These are phyloP conservation scores for Tolypocladium endophyticum DNA, from an alignment of 2,329 filamentous ascomycete genomes.

Conservation along the genomic window DNA sequence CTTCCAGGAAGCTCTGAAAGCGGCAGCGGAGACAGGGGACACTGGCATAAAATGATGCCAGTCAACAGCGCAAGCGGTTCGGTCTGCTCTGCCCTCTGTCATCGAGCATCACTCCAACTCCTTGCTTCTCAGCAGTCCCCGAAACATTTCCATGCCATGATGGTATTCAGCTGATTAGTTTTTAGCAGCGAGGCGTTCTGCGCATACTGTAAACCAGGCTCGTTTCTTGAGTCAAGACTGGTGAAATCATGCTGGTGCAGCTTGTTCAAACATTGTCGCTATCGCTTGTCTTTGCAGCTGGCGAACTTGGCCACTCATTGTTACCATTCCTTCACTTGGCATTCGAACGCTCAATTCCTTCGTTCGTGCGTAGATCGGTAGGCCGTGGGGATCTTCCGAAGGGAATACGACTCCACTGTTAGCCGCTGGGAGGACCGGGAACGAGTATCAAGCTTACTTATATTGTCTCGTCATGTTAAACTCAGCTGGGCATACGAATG, in stretches of 20 bases:
- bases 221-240: background rate
- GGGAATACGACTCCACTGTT: background rate
- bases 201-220: background rate
- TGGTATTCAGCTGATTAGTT: too few species aligned
- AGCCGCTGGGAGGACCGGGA: background rate
- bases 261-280: background rate
- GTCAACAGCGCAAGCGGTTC: background rate
- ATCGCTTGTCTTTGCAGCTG: background rate
- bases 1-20: constrained; percentile 21
- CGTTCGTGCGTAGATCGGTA: too few species aligned
- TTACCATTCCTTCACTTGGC: too few species aligned
- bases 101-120: too few species aligned
- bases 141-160: background rate
- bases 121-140: background rate
- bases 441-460: background rate
- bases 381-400: background rate
- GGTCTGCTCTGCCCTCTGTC: too few species aligned
- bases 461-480: background rate
- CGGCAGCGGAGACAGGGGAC: constrained; percentile 4
- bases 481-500: too few species aligned
- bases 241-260: background rate
- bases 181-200: background rate
- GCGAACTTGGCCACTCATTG: too few species aligned
- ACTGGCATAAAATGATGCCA: background rate
- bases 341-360: too few species aligned